Percentiles rank a stretch among this genome's conserved stretches.
Evolutionary conservation across 192 early-diverging fungal genomes (phyloP).

Genomic region (Backusella circina): DNA sequence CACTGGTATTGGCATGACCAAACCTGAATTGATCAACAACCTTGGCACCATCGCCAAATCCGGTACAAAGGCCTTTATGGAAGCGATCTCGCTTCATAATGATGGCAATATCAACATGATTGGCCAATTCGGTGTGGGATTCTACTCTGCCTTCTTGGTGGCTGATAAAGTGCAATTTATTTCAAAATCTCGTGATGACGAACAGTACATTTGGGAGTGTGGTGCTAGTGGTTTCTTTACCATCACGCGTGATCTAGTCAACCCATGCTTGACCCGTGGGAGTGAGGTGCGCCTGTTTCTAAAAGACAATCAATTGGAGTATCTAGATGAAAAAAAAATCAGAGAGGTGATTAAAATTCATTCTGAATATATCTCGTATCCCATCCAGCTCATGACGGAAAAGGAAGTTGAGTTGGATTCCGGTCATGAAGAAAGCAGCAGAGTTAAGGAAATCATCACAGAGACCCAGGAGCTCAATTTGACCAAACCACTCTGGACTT

Average conservation of each 20-base stretch:
- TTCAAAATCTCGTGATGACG: constrained; percentile 94
- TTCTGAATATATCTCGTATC: constrained; percentile 99
- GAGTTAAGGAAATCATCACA: constrained; percentile 71
- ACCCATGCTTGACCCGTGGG: constrained; percentile 89
- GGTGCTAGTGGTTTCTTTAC: constrained; percentile 87
- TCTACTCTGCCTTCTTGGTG: constrained; percentile 99
- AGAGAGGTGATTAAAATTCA: constrained; percentile 99
- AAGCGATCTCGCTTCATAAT: constrained; percentile 88
- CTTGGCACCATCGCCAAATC: constrained; percentile 99
- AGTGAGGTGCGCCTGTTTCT: constrained; percentile 91
- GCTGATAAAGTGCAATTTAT: constrained; percentile 95
- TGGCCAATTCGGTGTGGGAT: constrained; percentile 99
- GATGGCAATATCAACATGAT: constrained; percentile 99
- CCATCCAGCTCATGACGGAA: constrained; percentile 92
- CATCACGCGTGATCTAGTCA: constrained; percentile 87
- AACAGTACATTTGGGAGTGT: constrained; percentile 95
- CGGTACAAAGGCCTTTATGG: constrained; percentile 99
- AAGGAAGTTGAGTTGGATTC: constrained; percentile 98
- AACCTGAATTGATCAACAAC: constrained; percentile 92
- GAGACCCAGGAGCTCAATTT: constrained; percentile 96
- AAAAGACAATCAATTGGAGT: constrained; percentile 95
- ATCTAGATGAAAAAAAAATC: constrained; percentile 97
- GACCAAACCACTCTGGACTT: constrained; percentile 98
- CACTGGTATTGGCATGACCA: constrained; percentile 90
- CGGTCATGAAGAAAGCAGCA: constrained; percentile 76